Conservation (phyloP, 108 stramenopile genomes). For the Skeletonema marinoi region DNA sequence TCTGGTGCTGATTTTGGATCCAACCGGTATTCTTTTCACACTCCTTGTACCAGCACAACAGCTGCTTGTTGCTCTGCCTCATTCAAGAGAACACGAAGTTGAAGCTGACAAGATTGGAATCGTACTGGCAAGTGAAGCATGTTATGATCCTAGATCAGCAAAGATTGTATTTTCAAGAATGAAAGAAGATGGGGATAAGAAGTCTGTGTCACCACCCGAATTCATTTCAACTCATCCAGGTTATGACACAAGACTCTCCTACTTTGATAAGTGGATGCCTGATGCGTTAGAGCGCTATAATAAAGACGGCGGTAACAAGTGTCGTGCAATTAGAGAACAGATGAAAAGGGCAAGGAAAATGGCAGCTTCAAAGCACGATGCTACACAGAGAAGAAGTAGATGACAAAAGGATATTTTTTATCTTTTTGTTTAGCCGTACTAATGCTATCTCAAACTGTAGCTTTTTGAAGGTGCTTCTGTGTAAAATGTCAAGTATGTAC, state of each 20-base stretch:
- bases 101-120: conserved; percentile 89
- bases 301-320: conserved; percentile 57
- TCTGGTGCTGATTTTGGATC: conserved; percentile 68
- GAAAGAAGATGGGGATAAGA: conserved; percentile 44
- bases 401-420: neutral
- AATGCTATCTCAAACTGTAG: too few relatives aligned
- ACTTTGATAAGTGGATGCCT: conserved; percentile 76
- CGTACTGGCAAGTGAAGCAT: conserved; percentile 68
- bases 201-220: conserved; percentile 60
- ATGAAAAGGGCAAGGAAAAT: conserved; percentile 59
- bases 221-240: conserved; percentile 84
- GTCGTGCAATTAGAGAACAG: conserved; percentile 55
- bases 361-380: conserved; percentile 38
- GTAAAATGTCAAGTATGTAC: too few relatives aligned
- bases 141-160: conserved; percentile 82
- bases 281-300: conserved; percentile 56
- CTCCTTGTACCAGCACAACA: conserved; percentile 63
- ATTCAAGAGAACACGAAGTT: conserved; percentile 74
- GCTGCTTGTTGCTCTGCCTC: conserved; percentile 67
- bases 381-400: neutral
- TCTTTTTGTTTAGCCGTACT: too few relatives aligned
- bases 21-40: conserved; percentile 63
- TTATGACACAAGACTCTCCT: conserved; percentile 59
- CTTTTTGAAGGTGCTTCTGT: too few relatives aligned
- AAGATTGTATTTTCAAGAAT: conserved; percentile 65